Conservation (phyloP, 2,329 filamentous ascomycete species). For the Fulvia fulva region DNA sequence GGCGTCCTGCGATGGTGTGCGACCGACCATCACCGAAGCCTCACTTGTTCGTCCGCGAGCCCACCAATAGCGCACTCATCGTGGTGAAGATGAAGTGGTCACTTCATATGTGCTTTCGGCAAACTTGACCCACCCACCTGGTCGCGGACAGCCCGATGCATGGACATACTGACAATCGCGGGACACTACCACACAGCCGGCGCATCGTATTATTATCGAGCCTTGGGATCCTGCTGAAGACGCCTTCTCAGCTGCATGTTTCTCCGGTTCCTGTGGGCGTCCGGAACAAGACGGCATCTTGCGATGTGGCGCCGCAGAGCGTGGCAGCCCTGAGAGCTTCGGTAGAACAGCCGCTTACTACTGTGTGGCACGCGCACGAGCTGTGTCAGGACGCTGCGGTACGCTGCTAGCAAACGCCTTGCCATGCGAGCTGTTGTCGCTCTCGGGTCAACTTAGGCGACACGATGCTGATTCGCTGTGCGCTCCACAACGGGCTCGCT, state of each 20-base stretch:
- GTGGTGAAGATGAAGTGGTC: neutral
- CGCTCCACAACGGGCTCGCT: neutral
- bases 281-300: neutral
- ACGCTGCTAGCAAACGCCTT: neutral
- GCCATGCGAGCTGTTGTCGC: neutral
- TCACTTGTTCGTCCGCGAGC: neutral
- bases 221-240: neutral
- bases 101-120: neutral
- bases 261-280: slow-evolving; percentile 15
- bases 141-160: neutral
- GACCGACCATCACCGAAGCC: slow-evolving; percentile 2
- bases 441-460: neutral
- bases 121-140: neutral
- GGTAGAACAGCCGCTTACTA: slow-evolving; percentile 1
- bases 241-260: slow-evolving; percentile 3
- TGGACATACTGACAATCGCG: neutral
- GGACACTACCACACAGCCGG: neutral
- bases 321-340: slow-evolving; percentile 8
- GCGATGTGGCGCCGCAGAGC: slow-evolving; percentile 12
- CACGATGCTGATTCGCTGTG: neutral
- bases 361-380: neutral
- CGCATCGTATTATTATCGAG: neutral
- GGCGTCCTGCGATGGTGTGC: slow-evolving; percentile 1
- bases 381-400: neutral
- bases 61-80: neutral